phyloP scores from a whole-genome alignment of 805 yeast genomes.

The Lachancea sp. region DNA sequence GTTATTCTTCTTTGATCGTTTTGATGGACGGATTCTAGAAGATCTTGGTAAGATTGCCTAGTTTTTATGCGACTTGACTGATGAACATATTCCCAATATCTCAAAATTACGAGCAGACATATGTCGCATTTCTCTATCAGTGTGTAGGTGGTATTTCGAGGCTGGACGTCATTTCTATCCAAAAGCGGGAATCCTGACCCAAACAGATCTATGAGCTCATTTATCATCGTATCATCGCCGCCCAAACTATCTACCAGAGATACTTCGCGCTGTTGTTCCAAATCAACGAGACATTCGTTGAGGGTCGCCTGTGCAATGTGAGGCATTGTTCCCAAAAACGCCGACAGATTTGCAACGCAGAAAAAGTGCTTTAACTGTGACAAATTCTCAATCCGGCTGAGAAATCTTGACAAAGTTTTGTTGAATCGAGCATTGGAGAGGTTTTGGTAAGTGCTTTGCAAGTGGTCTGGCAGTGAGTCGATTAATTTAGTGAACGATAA shows the following conservation, averaged over 20 bases:
- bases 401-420: constrained; percentile 9
- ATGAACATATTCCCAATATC: constrained; percentile 7
- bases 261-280: background rate
- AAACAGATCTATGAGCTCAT: constrained; percentile 9
- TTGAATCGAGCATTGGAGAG: constrained; percentile 14
- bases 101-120: constrained; percentile 7
- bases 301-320: constrained; percentile 21
- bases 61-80: background rate
- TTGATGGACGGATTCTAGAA: background rate
- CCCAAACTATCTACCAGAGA: constrained; percentile 10
- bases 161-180: background rate
- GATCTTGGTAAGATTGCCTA: background rate
- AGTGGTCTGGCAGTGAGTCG: constrained; percentile 15
- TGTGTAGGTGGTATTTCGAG: background rate
- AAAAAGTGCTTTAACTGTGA: constrained; percentile 22
- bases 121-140: constrained; percentile 8
- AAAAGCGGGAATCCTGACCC: constrained; percentile 11
- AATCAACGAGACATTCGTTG: constrained; percentile 7
- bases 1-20: constrained; percentile 1
- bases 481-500: constrained; percentile 6
- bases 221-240: constrained; percentile 8
- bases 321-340: constrained; percentile 20
- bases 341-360: constrained; percentile 8
- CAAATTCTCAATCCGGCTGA: constrained; percentile 14
- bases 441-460: constrained; percentile 10